A percentile compares a stretch with the other conserved stretches of the same genome.
phyloP scores from a whole-genome alignment of 345 rosid genomes.

The Citrus medica region DNA sequence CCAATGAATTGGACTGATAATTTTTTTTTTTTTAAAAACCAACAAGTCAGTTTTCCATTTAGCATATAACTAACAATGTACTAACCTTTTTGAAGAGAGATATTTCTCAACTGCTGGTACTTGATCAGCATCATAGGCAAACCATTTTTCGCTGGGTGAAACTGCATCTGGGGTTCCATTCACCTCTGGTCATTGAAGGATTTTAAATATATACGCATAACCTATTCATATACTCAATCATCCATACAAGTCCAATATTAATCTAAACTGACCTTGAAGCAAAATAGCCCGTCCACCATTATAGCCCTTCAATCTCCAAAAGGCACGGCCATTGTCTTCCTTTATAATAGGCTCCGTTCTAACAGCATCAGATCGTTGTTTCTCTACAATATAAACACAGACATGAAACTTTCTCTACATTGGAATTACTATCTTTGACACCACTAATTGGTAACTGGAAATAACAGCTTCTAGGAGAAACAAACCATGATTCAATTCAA shows the following conservation, averaged over 20 bases:
- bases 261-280: conserved; percentile 62
- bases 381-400: conserved; percentile 26
- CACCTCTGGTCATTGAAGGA: conserved; percentile 37
- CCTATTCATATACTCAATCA: neutral
- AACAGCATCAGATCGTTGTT: conserved; percentile 55
- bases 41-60: neutral
- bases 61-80: neutral
- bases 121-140: conserved; percentile 48
- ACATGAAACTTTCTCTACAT: neutral
- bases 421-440: neutral
- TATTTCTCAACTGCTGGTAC: conserved; percentile 54
- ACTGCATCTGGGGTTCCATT: conserved; percentile 30
- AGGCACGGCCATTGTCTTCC: conserved; percentile 46
- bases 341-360: conserved; percentile 52
- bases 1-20: neutral
- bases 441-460: neutral
- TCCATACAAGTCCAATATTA: conserved; percentile 6
- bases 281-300: conserved; percentile 37
- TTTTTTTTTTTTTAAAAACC: neutral
- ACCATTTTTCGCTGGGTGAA: conserved; percentile 58
- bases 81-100: conserved; percentile 48
- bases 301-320: conserved; percentile 65
- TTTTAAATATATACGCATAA: neutral
- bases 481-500: neutral
- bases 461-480: neutral